Conservation (phyloP, 2,329 filamentous ascomycete species). For the Pleurostoma richardsiae region DNA sequence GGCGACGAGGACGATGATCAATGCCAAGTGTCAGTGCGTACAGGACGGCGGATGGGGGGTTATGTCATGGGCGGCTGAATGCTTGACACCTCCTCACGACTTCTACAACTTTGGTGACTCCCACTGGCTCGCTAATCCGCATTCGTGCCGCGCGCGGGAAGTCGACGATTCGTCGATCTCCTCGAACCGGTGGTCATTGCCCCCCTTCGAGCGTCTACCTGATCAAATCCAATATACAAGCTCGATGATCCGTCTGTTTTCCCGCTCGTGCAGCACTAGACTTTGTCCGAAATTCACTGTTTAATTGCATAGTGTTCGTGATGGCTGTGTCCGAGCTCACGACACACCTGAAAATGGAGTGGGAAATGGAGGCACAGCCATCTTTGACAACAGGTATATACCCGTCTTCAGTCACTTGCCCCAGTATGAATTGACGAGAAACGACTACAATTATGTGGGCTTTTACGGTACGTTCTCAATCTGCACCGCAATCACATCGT, state of each 20-base stretch:
- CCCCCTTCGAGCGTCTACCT: background rate
- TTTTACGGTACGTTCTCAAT: background rate
- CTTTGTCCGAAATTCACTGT: background rate
- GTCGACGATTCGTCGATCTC: background rate
- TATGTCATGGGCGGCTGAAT: background rate
- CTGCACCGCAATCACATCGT: background rate
- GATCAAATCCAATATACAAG: background rate
- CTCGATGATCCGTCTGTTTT: background rate
- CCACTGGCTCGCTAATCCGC: background rate
- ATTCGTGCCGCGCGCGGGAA: background rate
- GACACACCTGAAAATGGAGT: background rate
- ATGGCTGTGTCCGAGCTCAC: background rate
- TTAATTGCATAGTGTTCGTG: background rate
- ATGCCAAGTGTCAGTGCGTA: background rate
- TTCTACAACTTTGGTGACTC: background rate
- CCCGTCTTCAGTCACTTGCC: background rate
- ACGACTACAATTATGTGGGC: background rate
- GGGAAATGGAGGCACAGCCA: background rate
- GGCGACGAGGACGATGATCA: too few species aligned
- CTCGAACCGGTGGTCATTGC: background rate
- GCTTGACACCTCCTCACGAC: background rate
- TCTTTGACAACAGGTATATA: background rate
- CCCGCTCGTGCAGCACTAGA: background rate
- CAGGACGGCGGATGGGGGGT: background rate
- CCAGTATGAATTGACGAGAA: background rate